A percentile compares a stretch with the other conserved stretches of the same genome.
phyloP scores from a whole-genome alignment of 2,329 filamentous ascomycete species.

The Venturia effusa region DNA sequence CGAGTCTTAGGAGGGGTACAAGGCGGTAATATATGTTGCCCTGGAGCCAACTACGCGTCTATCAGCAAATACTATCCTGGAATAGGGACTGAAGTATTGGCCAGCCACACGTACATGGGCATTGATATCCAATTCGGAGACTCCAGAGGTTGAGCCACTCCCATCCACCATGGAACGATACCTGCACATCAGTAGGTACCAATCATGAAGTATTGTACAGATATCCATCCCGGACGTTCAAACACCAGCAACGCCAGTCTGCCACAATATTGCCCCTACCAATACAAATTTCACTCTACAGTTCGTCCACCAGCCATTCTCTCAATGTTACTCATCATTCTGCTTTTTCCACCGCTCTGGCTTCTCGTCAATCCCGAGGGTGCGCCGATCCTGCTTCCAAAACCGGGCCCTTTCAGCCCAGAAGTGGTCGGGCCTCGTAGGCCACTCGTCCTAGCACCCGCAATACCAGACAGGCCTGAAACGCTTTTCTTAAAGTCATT shows the following conservation, averaged over 20 bases:
- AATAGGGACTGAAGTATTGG: no score
- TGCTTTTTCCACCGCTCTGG: constrained; percentile 44
- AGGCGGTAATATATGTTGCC: no score
- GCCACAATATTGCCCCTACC: not conserved
- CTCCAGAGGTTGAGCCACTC: no score
- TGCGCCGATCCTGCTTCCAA: constrained; percentile 34
- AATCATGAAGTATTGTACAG: not conserved
- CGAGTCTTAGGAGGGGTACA: no score
- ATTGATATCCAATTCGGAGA: no score
- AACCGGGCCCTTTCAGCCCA: constrained; percentile 24
- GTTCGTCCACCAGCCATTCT: constrained; percentile 56
- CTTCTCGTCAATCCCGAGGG: constrained; percentile 21
- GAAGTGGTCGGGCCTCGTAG: constrained; percentile 48
- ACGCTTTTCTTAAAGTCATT: constrained; percentile 46
- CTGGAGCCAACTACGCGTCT: no score
- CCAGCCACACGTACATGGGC: no score
- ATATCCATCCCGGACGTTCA: not conserved
- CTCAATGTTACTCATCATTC: constrained; percentile 78
- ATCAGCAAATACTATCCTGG: no score
- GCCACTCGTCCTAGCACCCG: constrained; percentile 39
- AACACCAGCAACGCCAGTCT: not conserved
- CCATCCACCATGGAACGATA: no score
- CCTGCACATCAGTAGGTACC: no score
- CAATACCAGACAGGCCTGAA: constrained; percentile 13
- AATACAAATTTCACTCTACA: constrained; percentile 4